Conservation (phyloP, 2,329 filamentous ascomycete species). For the Talaromyces piceae region DNA sequence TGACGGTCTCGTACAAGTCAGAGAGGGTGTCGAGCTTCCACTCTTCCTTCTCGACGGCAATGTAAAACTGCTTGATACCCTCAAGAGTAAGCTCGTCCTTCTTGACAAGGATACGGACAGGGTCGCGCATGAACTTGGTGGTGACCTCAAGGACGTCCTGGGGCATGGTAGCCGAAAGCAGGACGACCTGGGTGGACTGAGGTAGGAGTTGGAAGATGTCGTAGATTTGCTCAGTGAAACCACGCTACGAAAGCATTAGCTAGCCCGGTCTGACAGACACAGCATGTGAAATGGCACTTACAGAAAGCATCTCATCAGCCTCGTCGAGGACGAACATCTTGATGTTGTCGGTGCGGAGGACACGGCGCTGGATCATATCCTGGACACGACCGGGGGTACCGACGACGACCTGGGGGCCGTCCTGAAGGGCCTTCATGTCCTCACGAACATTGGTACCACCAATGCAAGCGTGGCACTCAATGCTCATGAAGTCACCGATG, state of each 20-base stretch:
- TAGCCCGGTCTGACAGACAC: constrained; percentile 3
- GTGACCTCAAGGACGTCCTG: constrained; percentile 99
- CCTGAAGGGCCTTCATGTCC: constrained; percentile 95
- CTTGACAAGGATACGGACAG: constrained; percentile 98
- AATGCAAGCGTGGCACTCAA: constrained; percentile 98
- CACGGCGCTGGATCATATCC: constrained; percentile 98
- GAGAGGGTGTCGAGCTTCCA: constrained; percentile 99
- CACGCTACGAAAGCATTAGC: constrained; percentile 51
- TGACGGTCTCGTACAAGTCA: constrained; percentile 98
- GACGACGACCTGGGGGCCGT: constrained; percentile 94
- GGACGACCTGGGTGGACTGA: constrained; percentile 95
- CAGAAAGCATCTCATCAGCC: constrained; percentile 88
- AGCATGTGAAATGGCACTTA: constrained; percentile 20
- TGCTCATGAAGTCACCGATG: constrained; percentile 98
- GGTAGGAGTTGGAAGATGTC: constrained; percentile 99
- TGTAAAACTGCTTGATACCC: constrained; percentile 99
- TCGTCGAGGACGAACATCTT: constrained; percentile 99
- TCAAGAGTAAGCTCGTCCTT: constrained; percentile 99
- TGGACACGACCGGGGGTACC: constrained; percentile 97
- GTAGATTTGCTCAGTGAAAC: constrained; percentile 99
- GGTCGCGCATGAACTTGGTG: constrained; percentile 99
- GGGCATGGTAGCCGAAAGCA: constrained; percentile 96
- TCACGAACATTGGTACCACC: constrained; percentile 97
- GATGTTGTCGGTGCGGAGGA: constrained; percentile 94
- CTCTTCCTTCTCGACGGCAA: constrained; percentile 99